These are phyloP conservation scores for Termitomyces sp. DNA, from an alignment of 768 basidiomycete genomes.

Conservation along the genomic window DNA sequence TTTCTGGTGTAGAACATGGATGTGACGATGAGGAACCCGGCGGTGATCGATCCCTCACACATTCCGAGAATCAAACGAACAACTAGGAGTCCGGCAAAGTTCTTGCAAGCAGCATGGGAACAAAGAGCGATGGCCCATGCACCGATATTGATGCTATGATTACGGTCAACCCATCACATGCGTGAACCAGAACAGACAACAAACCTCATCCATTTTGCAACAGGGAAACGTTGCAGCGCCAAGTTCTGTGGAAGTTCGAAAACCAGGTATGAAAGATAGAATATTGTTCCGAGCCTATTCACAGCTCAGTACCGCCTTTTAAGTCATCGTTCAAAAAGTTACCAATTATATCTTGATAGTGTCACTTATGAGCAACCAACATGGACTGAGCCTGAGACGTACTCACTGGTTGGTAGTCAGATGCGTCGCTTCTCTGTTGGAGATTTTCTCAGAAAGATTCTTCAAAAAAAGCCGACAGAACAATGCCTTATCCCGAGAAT, in stretches of 20 bases:
- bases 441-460: background rate
- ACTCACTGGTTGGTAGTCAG: constrained; percentile 62
- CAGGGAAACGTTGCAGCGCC: constrained; percentile 66
- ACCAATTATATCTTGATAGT: constrained; percentile 57
- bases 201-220: constrained; percentile 79
- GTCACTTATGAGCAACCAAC: background rate
- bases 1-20: constrained; percentile 76
- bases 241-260: constrained; percentile 78
- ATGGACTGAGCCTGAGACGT: background rate
- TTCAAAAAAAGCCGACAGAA: background rate
- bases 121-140: constrained; percentile 61
- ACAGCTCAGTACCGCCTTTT: background rate
- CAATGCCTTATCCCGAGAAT: constrained; percentile 64
- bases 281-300: constrained; percentile 68
- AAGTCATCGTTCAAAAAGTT: constrained; percentile 1
- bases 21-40: constrained; percentile 73
- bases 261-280: constrained; percentile 65
- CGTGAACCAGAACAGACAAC: constrained; percentile 5
- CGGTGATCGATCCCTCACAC: constrained; percentile 70
- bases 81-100: constrained; percentile 61
- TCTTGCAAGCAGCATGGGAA: constrained; percentile 66
- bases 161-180: background rate
- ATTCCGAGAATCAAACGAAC: constrained; percentile 67
- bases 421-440: constrained; percentile 51
- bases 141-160: constrained; percentile 61